Evolutionary conservation across 139 green algal species (phyloP).

Genomic region (Ettlia oleoabundans): DNA sequence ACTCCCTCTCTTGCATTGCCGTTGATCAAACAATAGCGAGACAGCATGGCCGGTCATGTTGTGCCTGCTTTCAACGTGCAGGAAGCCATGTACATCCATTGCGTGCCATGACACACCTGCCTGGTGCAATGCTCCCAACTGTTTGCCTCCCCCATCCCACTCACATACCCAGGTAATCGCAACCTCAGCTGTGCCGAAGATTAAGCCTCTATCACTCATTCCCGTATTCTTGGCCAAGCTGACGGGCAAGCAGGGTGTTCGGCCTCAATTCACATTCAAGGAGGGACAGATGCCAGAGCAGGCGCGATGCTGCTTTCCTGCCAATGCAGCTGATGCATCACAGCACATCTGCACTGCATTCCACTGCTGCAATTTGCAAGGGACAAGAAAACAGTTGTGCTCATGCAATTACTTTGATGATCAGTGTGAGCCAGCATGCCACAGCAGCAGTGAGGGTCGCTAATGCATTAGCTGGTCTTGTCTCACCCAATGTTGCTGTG

Average conservation of each 20-base stretch:
- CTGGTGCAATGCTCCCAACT: no score
- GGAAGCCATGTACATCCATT: no score
- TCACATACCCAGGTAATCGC: slow-evolving; percentile 38
- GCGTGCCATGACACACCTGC: no score
- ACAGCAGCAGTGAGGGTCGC: no score
- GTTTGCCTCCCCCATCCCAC: not conserved
- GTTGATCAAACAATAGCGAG: no score
- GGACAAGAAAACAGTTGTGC: no score
- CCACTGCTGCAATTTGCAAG: no score
- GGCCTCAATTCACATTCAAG: slow-evolving; percentile 72
- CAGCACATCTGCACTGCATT: not conserved
- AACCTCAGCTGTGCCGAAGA: slow-evolving; percentile 55
- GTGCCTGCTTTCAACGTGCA: no score
- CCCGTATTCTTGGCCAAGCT: slow-evolving; percentile 34
- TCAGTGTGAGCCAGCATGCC: no score
- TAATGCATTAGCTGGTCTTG: not conserved
- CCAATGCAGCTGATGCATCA: not conserved
- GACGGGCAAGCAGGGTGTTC: slow-evolving; percentile 31
- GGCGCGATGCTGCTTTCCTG: not conserved
- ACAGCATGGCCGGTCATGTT: no score
- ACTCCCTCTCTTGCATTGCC: no score
- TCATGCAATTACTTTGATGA: no score
- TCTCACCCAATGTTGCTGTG: not conserved
- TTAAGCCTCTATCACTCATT: slow-evolving; percentile 48
- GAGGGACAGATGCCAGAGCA: slow-evolving; percentile 57